Evolutionary conservation across 257 asterid species (phyloP).

Genomic region (Perilla frutescens): DNA sequence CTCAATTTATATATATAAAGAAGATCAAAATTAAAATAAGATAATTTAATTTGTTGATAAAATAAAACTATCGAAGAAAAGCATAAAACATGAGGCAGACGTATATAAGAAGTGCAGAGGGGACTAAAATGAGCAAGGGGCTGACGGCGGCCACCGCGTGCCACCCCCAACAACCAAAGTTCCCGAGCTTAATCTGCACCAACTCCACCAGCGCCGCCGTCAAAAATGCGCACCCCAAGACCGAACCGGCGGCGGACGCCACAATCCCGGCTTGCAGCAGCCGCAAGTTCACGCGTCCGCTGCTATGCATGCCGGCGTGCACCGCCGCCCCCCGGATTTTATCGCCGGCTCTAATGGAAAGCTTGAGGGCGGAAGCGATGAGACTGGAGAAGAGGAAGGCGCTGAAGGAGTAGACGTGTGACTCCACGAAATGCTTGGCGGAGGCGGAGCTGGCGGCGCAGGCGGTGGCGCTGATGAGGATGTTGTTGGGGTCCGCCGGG

Average conservation of each 20-base stretch:
- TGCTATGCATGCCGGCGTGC: slow-evolving; percentile 19
- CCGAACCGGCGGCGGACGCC: slow-evolving; percentile 48
- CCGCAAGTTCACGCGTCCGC: slow-evolving; percentile 37
- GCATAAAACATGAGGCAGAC: slow-evolving; percentile 43
- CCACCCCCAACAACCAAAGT: slow-evolving; percentile 48
- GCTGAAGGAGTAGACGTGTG: slow-evolving; percentile 49
- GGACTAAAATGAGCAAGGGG: slow-evolving; percentile 42
- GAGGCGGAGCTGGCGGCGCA: slow-evolving; percentile 45
- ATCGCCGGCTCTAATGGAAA: slow-evolving; percentile 36
- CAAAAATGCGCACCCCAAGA: slow-evolving; percentile 47
- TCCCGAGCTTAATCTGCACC: slow-evolving; percentile 54
- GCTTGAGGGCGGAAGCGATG: slow-evolving; percentile 46
- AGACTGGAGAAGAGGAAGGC: slow-evolving; percentile 57
- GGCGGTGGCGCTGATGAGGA: slow-evolving; percentile 33
- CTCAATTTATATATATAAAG: too few species aligned
- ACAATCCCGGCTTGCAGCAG: slow-evolving; percentile 42
- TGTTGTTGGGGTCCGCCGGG: slow-evolving; percentile 43
- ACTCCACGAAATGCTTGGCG: slow-evolving; percentile 39
- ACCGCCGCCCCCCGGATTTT: not conserved
- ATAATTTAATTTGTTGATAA: not conserved
- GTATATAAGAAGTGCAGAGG: slow-evolving; percentile 41
- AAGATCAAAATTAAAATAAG: too few species aligned
- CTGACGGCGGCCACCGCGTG: slow-evolving; percentile 38
- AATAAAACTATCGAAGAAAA: slow-evolving; percentile 12
- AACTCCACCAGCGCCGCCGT: slow-evolving; percentile 47